Evolutionary conservation across 805 yeast species (phyloP).

Genomic region (Ogataea degrootiae): DNA sequence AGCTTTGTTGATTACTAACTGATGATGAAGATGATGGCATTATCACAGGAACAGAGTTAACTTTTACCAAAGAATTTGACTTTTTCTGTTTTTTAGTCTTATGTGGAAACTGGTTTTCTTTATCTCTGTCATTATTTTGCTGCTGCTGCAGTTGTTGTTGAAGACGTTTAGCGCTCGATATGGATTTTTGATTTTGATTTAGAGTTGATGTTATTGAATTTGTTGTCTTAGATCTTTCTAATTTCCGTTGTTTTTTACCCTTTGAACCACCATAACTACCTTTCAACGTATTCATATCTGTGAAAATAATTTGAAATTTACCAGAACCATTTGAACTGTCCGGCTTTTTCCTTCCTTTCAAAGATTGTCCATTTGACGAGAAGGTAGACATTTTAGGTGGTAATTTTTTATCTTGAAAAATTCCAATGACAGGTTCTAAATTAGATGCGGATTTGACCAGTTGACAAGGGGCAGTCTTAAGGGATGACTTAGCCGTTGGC

Average conservation of each 20-base stretch:
- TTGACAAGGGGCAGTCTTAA: constrained; percentile 24
- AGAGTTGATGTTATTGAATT: constrained; percentile 3
- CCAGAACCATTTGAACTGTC: constrained; percentile 33
- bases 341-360: constrained; percentile 6
- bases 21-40: constrained; percentile 3
- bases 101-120: not conserved
- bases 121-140: not conserved
- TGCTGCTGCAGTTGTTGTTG: too few species aligned
- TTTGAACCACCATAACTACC: constrained; percentile 16
- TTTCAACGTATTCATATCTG: constrained; percentile 33
- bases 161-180: too few species aligned
- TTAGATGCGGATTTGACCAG: constrained; percentile 23
- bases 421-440: constrained; percentile 30
- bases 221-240: constrained; percentile 16
- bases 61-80: constrained; percentile 7
- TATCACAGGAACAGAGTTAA: constrained; percentile 11
- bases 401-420: constrained; percentile 22
- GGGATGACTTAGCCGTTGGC: constrained; percentile 27
- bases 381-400: constrained; percentile 10
- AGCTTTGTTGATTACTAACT: not conserved
- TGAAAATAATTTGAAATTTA: constrained; percentile 42
- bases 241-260: constrained; percentile 9
- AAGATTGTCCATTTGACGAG: not conserved
- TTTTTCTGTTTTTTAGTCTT: constrained; percentile 9
- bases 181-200: not conserved